Evolutionary conservation across 129 eudicot species (phyloP).

Genomic region (Artemisia tridentata): DNA sequence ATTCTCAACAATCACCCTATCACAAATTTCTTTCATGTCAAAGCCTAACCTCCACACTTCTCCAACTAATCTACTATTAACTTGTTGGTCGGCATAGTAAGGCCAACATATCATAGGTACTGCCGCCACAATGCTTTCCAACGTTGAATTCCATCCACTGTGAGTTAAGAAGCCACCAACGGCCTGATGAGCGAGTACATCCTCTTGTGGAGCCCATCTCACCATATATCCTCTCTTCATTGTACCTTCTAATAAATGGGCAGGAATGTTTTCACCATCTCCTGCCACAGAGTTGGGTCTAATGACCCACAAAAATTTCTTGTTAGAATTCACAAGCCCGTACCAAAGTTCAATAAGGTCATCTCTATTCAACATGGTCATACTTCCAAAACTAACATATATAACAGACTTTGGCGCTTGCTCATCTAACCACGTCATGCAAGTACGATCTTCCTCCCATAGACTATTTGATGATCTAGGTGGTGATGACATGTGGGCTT

Average conservation of each 20-base stretch:
- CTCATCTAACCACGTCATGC: slow-evolving; percentile 49
- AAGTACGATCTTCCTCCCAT: slow-evolving; percentile 51
- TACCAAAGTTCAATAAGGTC: slow-evolving; percentile 57
- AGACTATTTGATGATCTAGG: slow-evolving; percentile 35
- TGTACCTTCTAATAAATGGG: slow-evolving; percentile 35
- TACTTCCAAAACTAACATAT: slow-evolving; percentile 69
- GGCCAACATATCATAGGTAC: slow-evolving; percentile 91
- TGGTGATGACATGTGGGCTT: slow-evolving; percentile 12
- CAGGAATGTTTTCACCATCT: slow-evolving; percentile 29
- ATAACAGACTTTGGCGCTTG: slow-evolving; percentile 47
- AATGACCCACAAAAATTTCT: slow-evolving; percentile 54
- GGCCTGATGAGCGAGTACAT: slow-evolving; percentile 52
- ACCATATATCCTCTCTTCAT: slow-evolving; percentile 55
- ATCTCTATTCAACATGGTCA: slow-evolving; percentile 36
- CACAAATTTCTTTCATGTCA: slow-evolving; percentile 70
- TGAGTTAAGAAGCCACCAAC: slow-evolving; percentile 63
- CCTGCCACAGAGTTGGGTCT: slow-evolving; percentile 41
- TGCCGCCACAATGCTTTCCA: slow-evolving; percentile 64
- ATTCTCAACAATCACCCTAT: slow-evolving; percentile 45
- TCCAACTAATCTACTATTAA: slow-evolving; percentile 56
- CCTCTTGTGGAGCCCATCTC: slow-evolving; percentile 80
- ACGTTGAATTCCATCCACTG: slow-evolving; percentile 77
- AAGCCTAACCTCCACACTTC: slow-evolving; percentile 68
- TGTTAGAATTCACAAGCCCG: slow-evolving; percentile 52
- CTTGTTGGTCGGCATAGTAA: slow-evolving; percentile 45